A percentile compares a stretch with the other conserved stretches of the same genome.
Evolutionary conservation across 169 alveolate species (phyloP).

Genomic region (Plasmodium vivax): DNA sequence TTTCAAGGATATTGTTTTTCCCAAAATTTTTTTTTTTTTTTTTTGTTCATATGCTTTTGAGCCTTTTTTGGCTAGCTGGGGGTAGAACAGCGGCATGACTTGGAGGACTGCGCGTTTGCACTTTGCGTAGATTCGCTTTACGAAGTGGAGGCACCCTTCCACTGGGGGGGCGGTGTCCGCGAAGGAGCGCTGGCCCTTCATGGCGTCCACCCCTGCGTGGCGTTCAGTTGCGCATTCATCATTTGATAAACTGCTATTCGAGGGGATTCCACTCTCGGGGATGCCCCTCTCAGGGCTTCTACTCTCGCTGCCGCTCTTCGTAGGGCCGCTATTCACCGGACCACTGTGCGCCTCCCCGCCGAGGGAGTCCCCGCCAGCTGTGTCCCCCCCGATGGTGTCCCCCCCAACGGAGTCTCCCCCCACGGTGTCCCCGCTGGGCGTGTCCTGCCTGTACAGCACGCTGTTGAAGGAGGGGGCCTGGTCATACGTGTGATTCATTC

Average conservation of each 20-base stretch:
- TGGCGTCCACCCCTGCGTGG: not conserved
- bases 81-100: not conserved
- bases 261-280: too few species aligned
- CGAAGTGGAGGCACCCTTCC: not conserved
- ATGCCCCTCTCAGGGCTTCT: too few species aligned
- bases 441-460: not conserved
- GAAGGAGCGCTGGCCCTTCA: not conserved
- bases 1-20: constrained; percentile 33
- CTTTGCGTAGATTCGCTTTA: not conserved
- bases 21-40: constrained; percentile 18
- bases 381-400: not conserved
- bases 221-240: not conserved
- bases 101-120: not conserved
- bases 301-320: too few species aligned
- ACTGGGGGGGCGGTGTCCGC: not conserved
- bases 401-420: not conserved
- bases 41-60: not conserved
- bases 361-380: too few species aligned
- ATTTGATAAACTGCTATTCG: not conserved
- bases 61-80: not conserved
- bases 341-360: too few species aligned
- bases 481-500: not conserved
- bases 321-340: too few species aligned
- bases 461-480: not conserved
- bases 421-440: not conserved